A percentile compares a stretch with the other conserved stretches of the same genome.
Evolutionary conservation across 441 rosid genomes (phyloP).

Genomic region (Euphorbia corollata): DNA sequence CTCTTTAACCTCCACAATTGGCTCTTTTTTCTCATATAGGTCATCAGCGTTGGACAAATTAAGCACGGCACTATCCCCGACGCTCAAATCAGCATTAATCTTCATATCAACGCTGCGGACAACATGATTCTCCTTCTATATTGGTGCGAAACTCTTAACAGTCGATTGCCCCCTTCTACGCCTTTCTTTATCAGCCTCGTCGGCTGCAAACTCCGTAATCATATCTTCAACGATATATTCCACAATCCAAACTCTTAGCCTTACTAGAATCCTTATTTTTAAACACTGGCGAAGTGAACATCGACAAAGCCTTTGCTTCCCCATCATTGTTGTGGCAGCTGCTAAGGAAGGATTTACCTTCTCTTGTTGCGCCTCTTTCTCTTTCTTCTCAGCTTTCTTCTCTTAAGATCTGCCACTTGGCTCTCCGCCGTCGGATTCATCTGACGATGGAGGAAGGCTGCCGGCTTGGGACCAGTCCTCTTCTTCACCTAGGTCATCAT

Average conservation of each 20-base stretch:
- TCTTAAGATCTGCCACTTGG: slow-evolving; percentile 18
- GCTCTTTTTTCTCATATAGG: slow-evolving; percentile 26
- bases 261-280: slow-evolving; percentile 59
- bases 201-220: slow-evolving; percentile 77
- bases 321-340: slow-evolving; percentile 82
- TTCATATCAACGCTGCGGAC: slow-evolving; percentile 11
- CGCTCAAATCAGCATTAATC: slow-evolving; percentile 13
- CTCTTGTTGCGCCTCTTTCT: slow-evolving; percentile 42
- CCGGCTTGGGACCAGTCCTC: slow-evolving; percentile 75
- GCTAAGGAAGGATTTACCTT: slow-evolving; percentile 48
- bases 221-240: slow-evolving; percentile 70
- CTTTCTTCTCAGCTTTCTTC: slow-evolving; percentile 37
- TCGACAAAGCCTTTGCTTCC: slow-evolving; percentile 65
- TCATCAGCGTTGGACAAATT: slow-evolving; percentile 7
- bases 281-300: slow-evolving; percentile 70
- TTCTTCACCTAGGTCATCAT: slow-evolving; percentile 74
- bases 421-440: slow-evolving; percentile 51
- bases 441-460: slow-evolving; percentile 50
- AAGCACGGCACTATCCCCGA: slow-evolving; percentile 6
- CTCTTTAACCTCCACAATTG: slow-evolving; percentile 22
- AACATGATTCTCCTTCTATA: slow-evolving; percentile 30
- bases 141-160: slow-evolving; percentile 7
- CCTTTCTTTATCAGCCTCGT: slow-evolving; percentile 58
- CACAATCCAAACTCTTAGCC: slow-evolving; percentile 39
- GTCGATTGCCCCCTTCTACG: slow-evolving; percentile 41